phyloP scores from a whole-genome alignment of 192 early-diverging fungal genomes.

The Coemansia sp. region DNA sequence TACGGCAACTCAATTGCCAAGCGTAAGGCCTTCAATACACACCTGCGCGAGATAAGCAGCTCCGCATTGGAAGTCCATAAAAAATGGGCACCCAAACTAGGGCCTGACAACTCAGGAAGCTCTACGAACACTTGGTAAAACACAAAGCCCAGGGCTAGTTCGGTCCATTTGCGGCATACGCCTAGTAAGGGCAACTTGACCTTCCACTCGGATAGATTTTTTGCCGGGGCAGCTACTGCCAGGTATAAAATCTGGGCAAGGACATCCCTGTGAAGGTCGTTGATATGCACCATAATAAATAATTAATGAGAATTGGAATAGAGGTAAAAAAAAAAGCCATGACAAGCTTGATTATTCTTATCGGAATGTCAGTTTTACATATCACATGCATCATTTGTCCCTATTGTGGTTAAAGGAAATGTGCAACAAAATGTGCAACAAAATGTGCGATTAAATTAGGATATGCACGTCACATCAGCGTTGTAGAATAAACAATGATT shows the following conservation, averaged over 20 bases:
- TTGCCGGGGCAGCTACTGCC: not conserved
- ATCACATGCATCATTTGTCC: no score
- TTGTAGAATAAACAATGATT: not conserved
- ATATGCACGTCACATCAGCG: not conserved
- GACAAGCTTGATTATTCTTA: not conserved
- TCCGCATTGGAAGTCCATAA: no score
- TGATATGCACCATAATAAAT: not conserved
- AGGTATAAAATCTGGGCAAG: not conserved
- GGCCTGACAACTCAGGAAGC: not conserved
- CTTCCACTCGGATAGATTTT: not conserved
- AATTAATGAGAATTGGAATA: not conserved
- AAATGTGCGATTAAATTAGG: no score
- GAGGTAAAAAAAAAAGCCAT: not conserved
- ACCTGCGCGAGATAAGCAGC: no score
- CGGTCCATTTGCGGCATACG: not conserved
- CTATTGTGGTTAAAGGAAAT: no score
- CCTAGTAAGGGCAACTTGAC: not conserved
- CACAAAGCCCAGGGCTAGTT: not conserved
- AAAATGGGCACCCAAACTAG: not conserved
- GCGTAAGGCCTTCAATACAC: no score
- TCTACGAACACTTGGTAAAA: not conserved
- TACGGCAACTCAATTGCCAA: no score
- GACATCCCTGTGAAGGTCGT: not conserved
- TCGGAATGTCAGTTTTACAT: no score
- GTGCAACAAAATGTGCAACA: no score